Conservation (phyloP, 768 basidiomycete genomes). For the Termitomyces sp. region DNA sequence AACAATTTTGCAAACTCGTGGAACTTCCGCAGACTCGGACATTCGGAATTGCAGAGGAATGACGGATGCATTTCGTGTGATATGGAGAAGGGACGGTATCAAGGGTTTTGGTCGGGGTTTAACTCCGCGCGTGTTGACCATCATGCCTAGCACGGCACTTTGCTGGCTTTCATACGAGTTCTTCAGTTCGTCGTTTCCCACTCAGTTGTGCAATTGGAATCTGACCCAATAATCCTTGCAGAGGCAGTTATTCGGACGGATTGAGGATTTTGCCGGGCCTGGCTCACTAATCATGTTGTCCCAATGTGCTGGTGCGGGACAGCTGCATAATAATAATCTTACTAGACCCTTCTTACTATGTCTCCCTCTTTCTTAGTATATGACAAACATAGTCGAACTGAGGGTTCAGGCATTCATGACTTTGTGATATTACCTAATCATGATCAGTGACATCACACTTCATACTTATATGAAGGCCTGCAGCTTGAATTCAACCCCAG, state of each 20-base stretch:
- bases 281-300: background rate
- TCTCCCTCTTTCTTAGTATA: slow-evolving; percentile 1
- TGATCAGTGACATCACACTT: slow-evolving; percentile 12
- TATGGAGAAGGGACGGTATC: slow-evolving; percentile 80
- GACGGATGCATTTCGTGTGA: slow-evolving; percentile 82
- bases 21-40: slow-evolving; percentile 77
- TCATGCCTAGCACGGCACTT: slow-evolving; percentile 94
- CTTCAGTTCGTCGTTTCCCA: slow-evolving; percentile 69
- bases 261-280: slow-evolving; percentile 15
- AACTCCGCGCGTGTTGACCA: slow-evolving; percentile 87
- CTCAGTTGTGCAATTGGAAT: slow-evolving; percentile 4
- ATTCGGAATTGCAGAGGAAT: slow-evolving; percentile 84
- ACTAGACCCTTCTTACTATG: slow-evolving; percentile 9
- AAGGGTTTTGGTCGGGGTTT: slow-evolving; percentile 85
- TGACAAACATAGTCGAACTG: background rate
- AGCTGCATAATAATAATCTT: slow-evolving; percentile 5
- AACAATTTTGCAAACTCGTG: slow-evolving; percentile 93
- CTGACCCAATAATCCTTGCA: slow-evolving; percentile 21
- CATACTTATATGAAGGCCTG: background rate
- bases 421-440: slow-evolving; percentile 11
- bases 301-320: slow-evolving; percentile 3
- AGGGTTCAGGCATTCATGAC: slow-evolving; percentile 5
- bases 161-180: slow-evolving; percentile 99
- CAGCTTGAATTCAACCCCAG: slow-evolving; percentile 11
- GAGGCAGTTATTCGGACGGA: slow-evolving; percentile 61